Evolutionary conservation across 106 monocot species (phyloP), one percentile per base, ranked within the genome.

Genomic region (Platanthera guangdongensis): DNA sequence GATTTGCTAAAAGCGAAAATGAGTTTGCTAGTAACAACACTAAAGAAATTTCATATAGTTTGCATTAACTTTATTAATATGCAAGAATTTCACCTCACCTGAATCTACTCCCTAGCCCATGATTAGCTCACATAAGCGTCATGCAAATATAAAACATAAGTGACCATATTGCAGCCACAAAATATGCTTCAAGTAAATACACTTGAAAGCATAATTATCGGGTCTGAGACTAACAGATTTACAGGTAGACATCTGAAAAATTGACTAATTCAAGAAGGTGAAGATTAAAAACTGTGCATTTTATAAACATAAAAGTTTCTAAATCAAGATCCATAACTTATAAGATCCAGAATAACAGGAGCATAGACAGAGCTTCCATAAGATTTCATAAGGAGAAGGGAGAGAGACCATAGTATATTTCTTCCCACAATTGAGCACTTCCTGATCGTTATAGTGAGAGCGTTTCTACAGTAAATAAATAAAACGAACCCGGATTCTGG

Each of bases 401-500:
- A 46, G 18, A 50, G 5, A 22, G 51, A 10, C 22, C 65, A 12
- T 25, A 10, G 12, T 32, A 65, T 32, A 6, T 65, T 65, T 65
- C 65, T 12, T 65, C 4, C 32, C 65, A 65, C 25, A 65, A 65
- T 12, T 39, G 39, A 39, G 39, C 3, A 39, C 39, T 39, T 39
- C 39, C 39, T 39, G 39, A 39, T 14, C 6, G 3, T 53, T 10
- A 53, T 53, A 14, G 12, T 14, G 14, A 60, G 60, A 18, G 60
- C 2, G n/a, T 60, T 18, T 6, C 60, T 39, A 46, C 70, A 70
- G 51, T 46, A 50, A 7, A 6, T 4, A 51, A 51, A 72, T 0
- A 50, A 19, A 18, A 81, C 80, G 51, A 55, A 94, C 96, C 84
- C 93, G 78, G 79, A 97, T 91, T 72, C 86, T 87, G 52, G 96